Evolutionary conservation across 2,329 filamentous ascomycete genomes (phyloP), one percentile per base, ranked within the genome.

Genomic region (Curvularia lunata): DNA sequence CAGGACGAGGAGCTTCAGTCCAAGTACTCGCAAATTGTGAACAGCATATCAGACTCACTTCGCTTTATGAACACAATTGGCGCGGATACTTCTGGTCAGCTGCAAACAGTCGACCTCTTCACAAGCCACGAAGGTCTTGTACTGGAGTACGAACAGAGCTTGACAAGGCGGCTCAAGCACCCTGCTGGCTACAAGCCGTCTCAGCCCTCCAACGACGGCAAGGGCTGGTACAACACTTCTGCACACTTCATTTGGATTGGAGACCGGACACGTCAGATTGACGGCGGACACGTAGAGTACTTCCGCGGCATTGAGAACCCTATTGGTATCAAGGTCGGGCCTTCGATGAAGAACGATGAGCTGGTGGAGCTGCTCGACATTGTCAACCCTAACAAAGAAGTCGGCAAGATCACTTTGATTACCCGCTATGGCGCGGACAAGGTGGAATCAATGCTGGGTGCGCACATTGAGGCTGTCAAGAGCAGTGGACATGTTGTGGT

Each of bases 211-310:
- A 58, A 69, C 5, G 75, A 78, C 49, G 75, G 77, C 16, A 86
- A 85, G 70, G 87, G 88, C 70, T 96, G 91, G 84, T 98, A 96
- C 81, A 90, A 97, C 78, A 98, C 94, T 0, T 96, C 92, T 4
- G 91, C 92, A 0, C 95, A 99, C 76, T 98, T 99, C 81, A 85
- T 99, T 75, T 99, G 95, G 95, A 96, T 99, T 69, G 95, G 95
- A 53, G 95, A 99, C 78, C 91, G 95, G 64, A 99, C 95, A 1
- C 87, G 95, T 46, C 94, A 98, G 78, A 86, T 97, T 45, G 90
- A 95, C 73, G 91, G 94, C 68, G 94, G 90, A 0, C 95, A 99
- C 77, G 90, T 99, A 61, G 95, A 99, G 79, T 99, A 96, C 83
- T 96, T 98, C 85, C 90, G 95, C 45, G 95, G 95, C 57, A 90